Base-by-base conservation (phyloP, 306 rosid species). In the Cucurbita maxima region DNA sequence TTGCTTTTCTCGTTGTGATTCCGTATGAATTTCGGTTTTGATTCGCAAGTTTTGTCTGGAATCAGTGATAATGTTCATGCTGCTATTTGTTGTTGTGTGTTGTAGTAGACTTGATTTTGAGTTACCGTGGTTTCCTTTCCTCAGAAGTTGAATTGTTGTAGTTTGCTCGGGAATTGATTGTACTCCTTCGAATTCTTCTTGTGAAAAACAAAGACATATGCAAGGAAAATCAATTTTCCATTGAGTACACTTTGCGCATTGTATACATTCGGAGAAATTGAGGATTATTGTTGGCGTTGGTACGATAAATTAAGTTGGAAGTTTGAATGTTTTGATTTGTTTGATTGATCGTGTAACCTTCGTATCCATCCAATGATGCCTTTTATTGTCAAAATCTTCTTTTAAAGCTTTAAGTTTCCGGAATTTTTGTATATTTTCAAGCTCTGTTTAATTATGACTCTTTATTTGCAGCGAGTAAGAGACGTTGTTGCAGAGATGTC, bases 401-500 rank as follows among this genome's bases (percentile, higher is more conserved):
- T 67, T 67, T 45, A 43, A 6, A 40, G 38, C 38, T 44, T 66
- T 44, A 45, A 44, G 72, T 19, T 6, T 6, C 54, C 38, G 19
- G 3, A 18, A 0, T 18, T 64, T 64, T 64, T 8, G 19, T 40
- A 38, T 15, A 47, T 68, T 48, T 68, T 69, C 25, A 8, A 44
- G 73, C 73, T 14, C 22, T 1, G 44, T 44, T 45, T 45, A 69
- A 63, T 11, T 18, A 10, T 63, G 71, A 2, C 34, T 13, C 38
- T 22, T 22, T 69, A 15, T 69, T 30, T 47, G 73, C 58, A 48
- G 73, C 48, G 55, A 14, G 73, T 68, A 6, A 7, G 19, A 45
- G 56, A 25, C 25, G 22, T 48, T 25, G n/a, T 69, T 69, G 57
- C 57, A 58, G 40, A 72, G 48, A 89, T 89, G 97, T 76, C 88